Percentiles rank a stretch among this genome's conserved stretches.
These are phyloP conservation scores for Apiospora saccharicola DNA, from an alignment of 2,329 filamentous ascomycete genomes.

Conservation along the genomic window DNA sequence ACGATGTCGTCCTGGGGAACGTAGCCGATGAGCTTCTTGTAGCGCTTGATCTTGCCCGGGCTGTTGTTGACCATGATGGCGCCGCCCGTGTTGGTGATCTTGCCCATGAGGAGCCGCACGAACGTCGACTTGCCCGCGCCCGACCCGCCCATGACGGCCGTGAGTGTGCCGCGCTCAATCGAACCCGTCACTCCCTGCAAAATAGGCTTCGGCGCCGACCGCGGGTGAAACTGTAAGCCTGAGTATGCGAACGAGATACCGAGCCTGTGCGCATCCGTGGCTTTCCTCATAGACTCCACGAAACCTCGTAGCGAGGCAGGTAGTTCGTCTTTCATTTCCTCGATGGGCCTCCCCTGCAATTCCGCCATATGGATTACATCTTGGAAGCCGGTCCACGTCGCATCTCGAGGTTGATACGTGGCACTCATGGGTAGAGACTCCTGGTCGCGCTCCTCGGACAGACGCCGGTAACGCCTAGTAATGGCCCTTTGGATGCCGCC, in stretches of 20 bases:
- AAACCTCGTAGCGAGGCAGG: constrained; percentile 55
- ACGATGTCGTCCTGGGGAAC: constrained; percentile 69
- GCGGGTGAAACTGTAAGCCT: constrained; percentile 57
- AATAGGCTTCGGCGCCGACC: constrained; percentile 52
- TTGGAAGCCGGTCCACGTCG: constrained; percentile 46
- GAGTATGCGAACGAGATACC: constrained; percentile 62
- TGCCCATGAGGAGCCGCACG: constrained; percentile 68
- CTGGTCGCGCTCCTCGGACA: constrained; percentile 43
- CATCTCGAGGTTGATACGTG: constrained; percentile 39
- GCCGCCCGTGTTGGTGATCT: constrained; percentile 58
- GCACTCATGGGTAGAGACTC: constrained; percentile 47
- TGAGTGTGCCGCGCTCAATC: constrained; percentile 61
- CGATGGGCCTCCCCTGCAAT: constrained; percentile 35
- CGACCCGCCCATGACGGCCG: constrained; percentile 66
- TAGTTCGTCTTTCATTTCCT: constrained; percentile 42
- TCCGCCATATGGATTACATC: constrained; percentile 45
- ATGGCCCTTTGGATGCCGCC: constrained; percentile 34
- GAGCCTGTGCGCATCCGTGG: constrained; percentile 58
- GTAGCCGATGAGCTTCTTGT: constrained; percentile 68
- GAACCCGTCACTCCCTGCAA: constrained; percentile 61
- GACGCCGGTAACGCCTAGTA: constrained; percentile 43
- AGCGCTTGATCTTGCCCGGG: constrained; percentile 55
- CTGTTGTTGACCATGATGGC: constrained; percentile 61
- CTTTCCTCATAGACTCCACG: constrained; percentile 59
- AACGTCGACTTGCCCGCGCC: constrained; percentile 68